Percentiles rank a stretch among this genome's conserved stretches.
Evolutionary conservation across 345 rosid genomes (phyloP).

Genomic region (Ceriops tagal): DNA sequence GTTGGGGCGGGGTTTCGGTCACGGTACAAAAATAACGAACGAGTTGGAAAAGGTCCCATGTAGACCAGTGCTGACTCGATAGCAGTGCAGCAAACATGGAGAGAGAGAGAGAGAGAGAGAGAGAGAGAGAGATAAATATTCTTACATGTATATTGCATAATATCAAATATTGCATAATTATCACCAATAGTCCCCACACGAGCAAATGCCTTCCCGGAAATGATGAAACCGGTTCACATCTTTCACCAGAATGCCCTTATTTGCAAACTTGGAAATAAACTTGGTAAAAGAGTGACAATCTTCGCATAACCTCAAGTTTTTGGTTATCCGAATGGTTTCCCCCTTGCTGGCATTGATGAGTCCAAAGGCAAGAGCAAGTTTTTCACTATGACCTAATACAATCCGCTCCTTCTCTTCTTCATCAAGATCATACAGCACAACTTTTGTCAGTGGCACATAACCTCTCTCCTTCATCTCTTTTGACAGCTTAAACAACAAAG

Average conservation of each 20-base stretch:
- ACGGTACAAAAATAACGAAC: no score
- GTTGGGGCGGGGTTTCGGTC: no score
- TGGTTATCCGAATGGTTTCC: slow-evolving; percentile 70
- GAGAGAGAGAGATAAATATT: no score
- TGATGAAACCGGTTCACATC: slow-evolving; percentile 86
- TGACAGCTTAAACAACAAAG: slow-evolving; percentile 55
- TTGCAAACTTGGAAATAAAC: slow-evolving; percentile 65
- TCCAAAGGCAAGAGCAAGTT: slow-evolving; percentile 81
- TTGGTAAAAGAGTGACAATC: slow-evolving; percentile 85
- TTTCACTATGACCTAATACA: slow-evolving; percentile 81
- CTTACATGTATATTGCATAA: background rate
- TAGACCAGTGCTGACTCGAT: no score
- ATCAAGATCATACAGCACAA: slow-evolving; percentile 78
- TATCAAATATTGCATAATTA: background rate
- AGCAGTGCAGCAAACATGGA: no score
- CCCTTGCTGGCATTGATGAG: slow-evolving; percentile 60
- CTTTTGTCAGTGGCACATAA: slow-evolving; percentile 69
- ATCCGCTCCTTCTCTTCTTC: slow-evolving; percentile 70
- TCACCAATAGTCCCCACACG: slow-evolving; percentile 82
- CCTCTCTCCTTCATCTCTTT: slow-evolving; percentile 84
- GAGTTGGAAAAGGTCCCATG: no score
- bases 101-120: no score
- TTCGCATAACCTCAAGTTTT: slow-evolving; percentile 82
- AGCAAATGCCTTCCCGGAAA: slow-evolving; percentile 73
- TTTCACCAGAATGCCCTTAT: slow-evolving; percentile 72